Base-by-base conservation (phyloP, 805 yeast genomes). In the Monosporozyma yasuniensis region DNA sequence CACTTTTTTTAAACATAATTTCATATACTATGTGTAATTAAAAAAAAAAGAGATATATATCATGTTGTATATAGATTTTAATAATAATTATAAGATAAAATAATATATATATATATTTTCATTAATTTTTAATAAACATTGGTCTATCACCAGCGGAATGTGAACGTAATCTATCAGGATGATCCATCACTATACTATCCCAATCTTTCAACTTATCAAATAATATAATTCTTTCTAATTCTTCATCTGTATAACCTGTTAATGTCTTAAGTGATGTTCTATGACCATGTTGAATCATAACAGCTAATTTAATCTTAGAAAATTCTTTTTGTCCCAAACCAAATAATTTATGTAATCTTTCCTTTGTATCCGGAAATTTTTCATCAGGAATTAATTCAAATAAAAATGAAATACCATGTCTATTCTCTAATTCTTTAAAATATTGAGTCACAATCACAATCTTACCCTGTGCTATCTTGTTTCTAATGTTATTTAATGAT, bases 331-430 rank as follows among this genome's bases (percentile, higher is more conserved):
- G 83, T 9, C 90, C 88, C 49, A 87, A 68, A 0, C 96, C 96
- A 53, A 90, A 68, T 47, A 76, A 76, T 53, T 72, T 73, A 60
- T 83, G 83, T 53, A 93, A 70, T 53, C 98, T 77, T 16, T 69
- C 73, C 57, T 75, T 80, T 1, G 95, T 83, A 11, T 77, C 80
- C 2, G 65, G 61, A 44, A 86, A 78, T 43, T 69, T 67, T 64
- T 93, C 99, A 12, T 74, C 79, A 8, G 86, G 82, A 45, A 78
- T 73, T 6, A 86, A 66, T n/a, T 79, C 77, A 62, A 90, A 87
- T 9, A 85, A 69, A 62, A 90, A 90, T 3, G 97, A 95, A 46
- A 84, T 73, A n/a, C 96, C 90, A 65, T 90, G 98, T 21, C 77
- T 72, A 41, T 74, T 69, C 42, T 72, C 75, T 23, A 83, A 72